These are phyloP conservation scores for Artemisia princeps DNA, from an alignment of 140 eudicot species.

Conservation along the genomic window DNA sequence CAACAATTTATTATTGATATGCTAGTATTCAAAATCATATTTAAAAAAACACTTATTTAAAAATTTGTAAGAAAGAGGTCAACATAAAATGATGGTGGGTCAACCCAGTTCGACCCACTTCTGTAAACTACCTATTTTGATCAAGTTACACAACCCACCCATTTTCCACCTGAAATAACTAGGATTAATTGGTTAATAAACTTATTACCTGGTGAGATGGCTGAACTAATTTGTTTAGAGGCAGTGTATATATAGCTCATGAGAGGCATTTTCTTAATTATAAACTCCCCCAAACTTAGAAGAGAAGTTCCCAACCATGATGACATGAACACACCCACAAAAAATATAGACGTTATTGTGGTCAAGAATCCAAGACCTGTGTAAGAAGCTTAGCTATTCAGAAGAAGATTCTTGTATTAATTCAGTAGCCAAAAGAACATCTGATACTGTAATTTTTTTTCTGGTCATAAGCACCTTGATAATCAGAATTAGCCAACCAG, in stretches of 20 bases:
- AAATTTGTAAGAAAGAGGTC: too few relatives aligned
- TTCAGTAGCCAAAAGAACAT: too few relatives aligned
- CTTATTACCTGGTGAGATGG: conserved; percentile 52
- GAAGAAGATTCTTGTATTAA: too few relatives aligned
- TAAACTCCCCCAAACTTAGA: conserved; percentile 50
- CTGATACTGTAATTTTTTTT: too few relatives aligned
- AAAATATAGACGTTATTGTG: conserved; percentile 46
- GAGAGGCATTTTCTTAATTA: conserved; percentile 50
- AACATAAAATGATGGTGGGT: too few relatives aligned
- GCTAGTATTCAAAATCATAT: too few relatives aligned
- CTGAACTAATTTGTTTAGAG: conserved; percentile 60
- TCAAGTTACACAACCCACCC: not conserved
- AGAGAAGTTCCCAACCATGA: conserved; percentile 61
- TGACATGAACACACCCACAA: conserved; percentile 54
- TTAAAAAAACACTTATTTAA: too few relatives aligned
- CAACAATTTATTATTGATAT: not conserved
- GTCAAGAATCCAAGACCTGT: conserved; percentile 59
- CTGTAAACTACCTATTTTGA: not conserved
- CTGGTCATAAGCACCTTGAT: too few relatives aligned
- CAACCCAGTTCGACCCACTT: too few relatives aligned
- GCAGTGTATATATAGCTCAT: conserved; percentile 52
- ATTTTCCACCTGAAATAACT: not conserved
- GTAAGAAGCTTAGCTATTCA: not conserved
- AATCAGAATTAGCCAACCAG: too few relatives aligned
- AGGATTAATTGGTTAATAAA: not conserved